These are phyloP conservation scores for Galerina sulciceps DNA, from an alignment of 768 basidiomycete species.

Conservation along the genomic window DNA sequence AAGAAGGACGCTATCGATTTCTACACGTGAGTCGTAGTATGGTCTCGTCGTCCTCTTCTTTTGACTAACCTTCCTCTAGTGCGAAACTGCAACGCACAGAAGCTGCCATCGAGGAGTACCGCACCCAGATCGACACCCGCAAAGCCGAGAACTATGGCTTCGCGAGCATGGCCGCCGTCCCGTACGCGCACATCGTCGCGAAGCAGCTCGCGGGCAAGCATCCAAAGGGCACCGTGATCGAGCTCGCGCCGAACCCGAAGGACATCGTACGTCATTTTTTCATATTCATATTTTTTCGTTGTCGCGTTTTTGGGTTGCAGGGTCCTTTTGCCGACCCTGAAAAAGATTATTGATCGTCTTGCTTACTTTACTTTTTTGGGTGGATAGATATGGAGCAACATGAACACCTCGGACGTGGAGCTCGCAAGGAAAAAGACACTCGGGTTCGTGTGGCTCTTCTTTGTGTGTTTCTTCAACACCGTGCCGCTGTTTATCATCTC, in stretches of 20 bases:
- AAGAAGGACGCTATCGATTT: conserved; percentile 93
- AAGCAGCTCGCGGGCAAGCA: conserved; percentile 68
- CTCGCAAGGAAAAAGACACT: conserved; percentile 66
- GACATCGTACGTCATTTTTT: conserved; percentile 69
- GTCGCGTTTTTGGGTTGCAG: neutral
- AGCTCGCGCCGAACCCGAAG: conserved; percentile 86
- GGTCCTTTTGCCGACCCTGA: too few species aligned
- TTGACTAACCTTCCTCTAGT: conserved; percentile 27
- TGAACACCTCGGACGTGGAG: conserved; percentile 73
- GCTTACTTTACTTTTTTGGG: neutral
- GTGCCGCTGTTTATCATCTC: conserved; percentile 91
- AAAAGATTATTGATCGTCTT: too few species aligned
- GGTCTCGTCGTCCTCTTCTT: neutral
- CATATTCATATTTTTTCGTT: neutral
- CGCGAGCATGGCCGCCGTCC: conserved; percentile 87
- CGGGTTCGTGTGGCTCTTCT: conserved; percentile 78
- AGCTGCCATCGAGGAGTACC: conserved; percentile 71
- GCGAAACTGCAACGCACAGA: conserved; percentile 70
- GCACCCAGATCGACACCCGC: conserved; percentile 69
- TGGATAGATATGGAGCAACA: conserved; percentile 85
- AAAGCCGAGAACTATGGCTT: conserved; percentile 92
- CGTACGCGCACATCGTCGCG: conserved; percentile 87
- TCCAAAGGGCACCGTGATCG: conserved; percentile 72
- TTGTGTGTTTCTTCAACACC: conserved; percentile 94
- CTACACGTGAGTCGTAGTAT: conserved; percentile 73